Evolutionary conservation across 2,329 filamentous ascomycete genomes (phyloP).

Genomic region (Knufia petricola): DNA sequence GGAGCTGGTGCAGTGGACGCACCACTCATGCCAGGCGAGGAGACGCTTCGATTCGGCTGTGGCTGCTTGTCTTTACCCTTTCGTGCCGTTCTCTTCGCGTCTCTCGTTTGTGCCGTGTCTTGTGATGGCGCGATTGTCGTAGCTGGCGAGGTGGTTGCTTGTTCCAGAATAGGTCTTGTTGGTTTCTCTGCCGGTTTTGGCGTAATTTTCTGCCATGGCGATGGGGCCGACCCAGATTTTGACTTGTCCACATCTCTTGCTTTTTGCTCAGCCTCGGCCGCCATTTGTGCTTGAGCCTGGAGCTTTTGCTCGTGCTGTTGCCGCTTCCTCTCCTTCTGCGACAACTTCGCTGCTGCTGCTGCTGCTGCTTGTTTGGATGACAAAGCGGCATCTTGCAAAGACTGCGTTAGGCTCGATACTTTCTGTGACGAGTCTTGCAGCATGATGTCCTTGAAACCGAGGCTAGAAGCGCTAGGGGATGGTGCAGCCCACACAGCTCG

Average conservation of each 20-base stretch:
- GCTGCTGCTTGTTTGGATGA: constrained; percentile 29
- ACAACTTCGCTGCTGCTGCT: constrained; percentile 51
- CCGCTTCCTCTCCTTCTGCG: constrained; percentile 82
- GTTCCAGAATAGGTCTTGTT: background rate
- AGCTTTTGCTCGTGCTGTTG: constrained; percentile 55
- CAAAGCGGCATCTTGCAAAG: constrained; percentile 37
- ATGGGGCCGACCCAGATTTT: constrained; percentile 22
- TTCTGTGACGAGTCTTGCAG: constrained; percentile 44
- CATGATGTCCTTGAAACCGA: constrained; percentile 72
- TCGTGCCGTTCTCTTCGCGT: background rate
- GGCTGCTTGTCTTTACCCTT: constrained; percentile 7
- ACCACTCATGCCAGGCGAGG: constrained; percentile 21
- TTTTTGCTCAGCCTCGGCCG: constrained; percentile 21
- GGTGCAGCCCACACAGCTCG: constrained; percentile 43
- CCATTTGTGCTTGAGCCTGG: constrained; percentile 14
- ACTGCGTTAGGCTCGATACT: constrained; percentile 45
- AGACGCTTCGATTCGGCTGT: constrained; percentile 10
- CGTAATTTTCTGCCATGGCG: constrained; percentile 58
- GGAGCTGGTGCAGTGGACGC: constrained; percentile 25
- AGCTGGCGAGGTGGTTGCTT: constrained; percentile 22
- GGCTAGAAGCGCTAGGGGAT: constrained; percentile 50
- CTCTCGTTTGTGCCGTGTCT: background rate
- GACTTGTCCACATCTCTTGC: background rate
- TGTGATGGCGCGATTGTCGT: background rate
- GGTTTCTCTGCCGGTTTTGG: constrained; percentile 6